Evolutionary conservation across 1,139 yeast species (phyloP), one percentile per base, ranked within the genome.

Genomic region (Chernovozyma aurita): DNA sequence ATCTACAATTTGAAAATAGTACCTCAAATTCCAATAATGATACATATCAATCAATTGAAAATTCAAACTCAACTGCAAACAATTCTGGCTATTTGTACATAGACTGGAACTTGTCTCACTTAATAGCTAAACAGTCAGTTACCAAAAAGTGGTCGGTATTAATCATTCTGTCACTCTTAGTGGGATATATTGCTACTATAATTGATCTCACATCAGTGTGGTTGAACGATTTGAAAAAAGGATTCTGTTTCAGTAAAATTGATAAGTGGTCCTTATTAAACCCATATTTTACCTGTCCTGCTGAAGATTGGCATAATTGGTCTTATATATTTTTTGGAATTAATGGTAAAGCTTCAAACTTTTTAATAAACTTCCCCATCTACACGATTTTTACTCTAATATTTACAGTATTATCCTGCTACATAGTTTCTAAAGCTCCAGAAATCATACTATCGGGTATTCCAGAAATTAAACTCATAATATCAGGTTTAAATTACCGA

Each of bases 361-460:
- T 54, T 11, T 42, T 66, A 8, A 43, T 70, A 18, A 61, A 67
- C 42, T 60, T 66, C 45, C 74, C 75, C 4, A 52, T 69, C 6
- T 70, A 65, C 44, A 38, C 61, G 24, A 24, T 57, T 1, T 48
- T 65, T 35, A 68, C 71, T 6, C 32, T 51, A 6, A 28, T 47
- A 1, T 56, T 56, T 43, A 53, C 55, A 7, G 31, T 52, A 7
- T 31, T 49, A 1, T 73, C 73, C 3, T 57, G 65, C 8, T 55
- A 51, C 35, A 53, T 66, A 24, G 53, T 70, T 4, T 48, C 46
- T 18, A 46, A 52, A 34, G 73, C 75, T 7, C 72, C 73, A 0
- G 59, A 65, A 35, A 72, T 81, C 22, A 63, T 68, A 27, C 76
- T 75, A 48, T 76, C 84, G 35, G 95, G 95, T 3, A 80, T 85